These are phyloP conservation scores for Pseudopediastrum boryanum DNA, from an alignment of 139 green algal species.

Conservation along the genomic window DNA sequence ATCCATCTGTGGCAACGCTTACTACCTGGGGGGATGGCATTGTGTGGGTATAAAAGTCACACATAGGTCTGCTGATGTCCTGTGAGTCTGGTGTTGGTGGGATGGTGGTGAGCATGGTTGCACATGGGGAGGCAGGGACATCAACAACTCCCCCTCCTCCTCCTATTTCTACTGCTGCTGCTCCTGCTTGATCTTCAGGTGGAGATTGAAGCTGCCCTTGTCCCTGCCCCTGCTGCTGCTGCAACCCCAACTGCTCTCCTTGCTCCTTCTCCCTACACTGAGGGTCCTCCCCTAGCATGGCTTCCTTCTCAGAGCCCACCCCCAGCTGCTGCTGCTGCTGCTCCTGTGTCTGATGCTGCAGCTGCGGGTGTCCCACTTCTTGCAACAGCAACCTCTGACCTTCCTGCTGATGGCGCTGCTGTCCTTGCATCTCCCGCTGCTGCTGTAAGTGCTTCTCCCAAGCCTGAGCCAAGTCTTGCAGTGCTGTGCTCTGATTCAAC, in stretches of 20 bases:
- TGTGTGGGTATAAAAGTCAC: too few relatives aligned
- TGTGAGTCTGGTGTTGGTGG: too few relatives aligned
- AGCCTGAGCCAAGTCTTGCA: constrained; percentile 11
- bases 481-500: constrained; percentile 20
- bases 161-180: constrained; percentile 2
- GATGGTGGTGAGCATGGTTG: too few relatives aligned
- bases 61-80: too few relatives aligned
- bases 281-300: not conserved
- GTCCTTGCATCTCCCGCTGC: constrained; percentile 24
- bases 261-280: not conserved
- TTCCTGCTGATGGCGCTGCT: not conserved
- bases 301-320: not conserved
- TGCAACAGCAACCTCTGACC: not conserved
- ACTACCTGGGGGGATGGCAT: too few relatives aligned
- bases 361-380: not conserved
- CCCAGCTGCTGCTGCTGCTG: not conserved
- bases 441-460: constrained; percentile 23
- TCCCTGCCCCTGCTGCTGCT: not conserved
- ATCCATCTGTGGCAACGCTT: too few relatives aligned
- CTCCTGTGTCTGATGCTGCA: constrained; percentile 1
- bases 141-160: not conserved
- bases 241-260: not conserved
- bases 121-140: too few relatives aligned
- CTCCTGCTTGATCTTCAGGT: not conserved
- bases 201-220: not conserved